These are phyloP conservation scores for Tagetes erecta DNA, from an alignment of 129 eudicot species.

Conservation along the genomic window DNA sequence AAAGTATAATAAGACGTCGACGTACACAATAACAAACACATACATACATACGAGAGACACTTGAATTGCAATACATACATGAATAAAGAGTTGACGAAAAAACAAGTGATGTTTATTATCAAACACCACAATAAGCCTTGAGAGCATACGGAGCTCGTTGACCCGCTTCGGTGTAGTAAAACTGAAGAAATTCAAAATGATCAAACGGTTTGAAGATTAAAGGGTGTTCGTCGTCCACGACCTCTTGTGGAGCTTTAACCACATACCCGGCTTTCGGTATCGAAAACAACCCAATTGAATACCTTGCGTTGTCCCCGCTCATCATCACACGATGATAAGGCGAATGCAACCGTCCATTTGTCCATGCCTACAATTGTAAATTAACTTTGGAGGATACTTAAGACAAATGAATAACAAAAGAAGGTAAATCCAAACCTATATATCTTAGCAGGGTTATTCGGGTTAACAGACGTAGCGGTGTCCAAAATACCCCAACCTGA, in stretches of 20 bases:
- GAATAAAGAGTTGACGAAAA: not conserved
- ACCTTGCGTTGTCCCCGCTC: conserved; percentile 48
- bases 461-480: no score
- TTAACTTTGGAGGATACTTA: not conserved
- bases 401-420: no score
- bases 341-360: conserved; percentile 54
- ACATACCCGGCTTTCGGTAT: conserved; percentile 46
- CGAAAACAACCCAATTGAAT: conserved; percentile 50
- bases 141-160: conserved; percentile 45
- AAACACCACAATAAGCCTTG: conserved; percentile 54
- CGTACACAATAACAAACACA: not conserved
- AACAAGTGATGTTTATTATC: not conserved
- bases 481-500: no score
- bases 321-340: conserved; percentile 57
- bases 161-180: conserved; percentile 51
- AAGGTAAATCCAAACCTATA: no score
- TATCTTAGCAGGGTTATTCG: no score
- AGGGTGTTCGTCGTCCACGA: conserved; percentile 56
- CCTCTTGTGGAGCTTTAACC: conserved; percentile 45
- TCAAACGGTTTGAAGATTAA: conserved; percentile 52
- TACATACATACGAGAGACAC: no score
- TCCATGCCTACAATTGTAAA: conserved; percentile 53
- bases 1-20: not conserved
- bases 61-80: no score
- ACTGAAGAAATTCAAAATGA: conserved; percentile 49